Evolutionary conservation across 176 grass and related monocot species (phyloP).

Genomic region (Aegilops tauschii): DNA sequence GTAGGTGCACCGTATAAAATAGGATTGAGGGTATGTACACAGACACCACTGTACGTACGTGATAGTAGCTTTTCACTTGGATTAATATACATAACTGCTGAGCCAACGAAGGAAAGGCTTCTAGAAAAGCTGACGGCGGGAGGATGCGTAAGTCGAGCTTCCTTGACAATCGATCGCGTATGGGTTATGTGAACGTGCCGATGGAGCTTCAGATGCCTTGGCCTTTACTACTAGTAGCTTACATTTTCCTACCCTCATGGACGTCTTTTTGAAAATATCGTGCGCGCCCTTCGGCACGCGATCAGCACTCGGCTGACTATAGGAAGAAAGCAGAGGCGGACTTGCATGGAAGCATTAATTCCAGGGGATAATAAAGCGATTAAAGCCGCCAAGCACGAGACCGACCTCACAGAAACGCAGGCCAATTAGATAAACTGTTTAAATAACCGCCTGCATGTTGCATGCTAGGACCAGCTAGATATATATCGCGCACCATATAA

Average conservation of each 20-base stretch:
- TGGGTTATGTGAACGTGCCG: slow-evolving; percentile 41
- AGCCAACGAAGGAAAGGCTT: not conserved
- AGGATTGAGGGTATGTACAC: too few relatives aligned
- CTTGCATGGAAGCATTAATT: not conserved
- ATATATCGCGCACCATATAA: not conserved
- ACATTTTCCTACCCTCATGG: slow-evolving; percentile 11
- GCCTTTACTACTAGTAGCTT: slow-evolving; percentile 2
- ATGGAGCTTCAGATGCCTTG: slow-evolving; percentile 27
- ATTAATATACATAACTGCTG: not conserved
- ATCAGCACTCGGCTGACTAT: not conserved
- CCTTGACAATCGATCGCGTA: not conserved
- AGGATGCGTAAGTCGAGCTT: not conserved
- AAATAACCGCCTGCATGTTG: not conserved
- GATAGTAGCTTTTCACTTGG: not conserved
- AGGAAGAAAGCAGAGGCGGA: not conserved
- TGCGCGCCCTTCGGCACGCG: not conserved
- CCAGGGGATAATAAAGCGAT: not conserved
- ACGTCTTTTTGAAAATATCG: slow-evolving; percentile 27
- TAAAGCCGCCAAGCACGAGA: not conserved
- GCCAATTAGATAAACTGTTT: not conserved
- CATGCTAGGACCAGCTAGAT: not conserved
- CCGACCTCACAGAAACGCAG: not conserved
- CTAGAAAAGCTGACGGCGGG: slow-evolving; percentile 32
- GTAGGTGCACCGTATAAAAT: too few relatives aligned
- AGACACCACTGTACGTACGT: not conserved